phyloP scores from a whole-genome alignment of 345 rosid genomes.

The Noccaea caerulescens region DNA sequence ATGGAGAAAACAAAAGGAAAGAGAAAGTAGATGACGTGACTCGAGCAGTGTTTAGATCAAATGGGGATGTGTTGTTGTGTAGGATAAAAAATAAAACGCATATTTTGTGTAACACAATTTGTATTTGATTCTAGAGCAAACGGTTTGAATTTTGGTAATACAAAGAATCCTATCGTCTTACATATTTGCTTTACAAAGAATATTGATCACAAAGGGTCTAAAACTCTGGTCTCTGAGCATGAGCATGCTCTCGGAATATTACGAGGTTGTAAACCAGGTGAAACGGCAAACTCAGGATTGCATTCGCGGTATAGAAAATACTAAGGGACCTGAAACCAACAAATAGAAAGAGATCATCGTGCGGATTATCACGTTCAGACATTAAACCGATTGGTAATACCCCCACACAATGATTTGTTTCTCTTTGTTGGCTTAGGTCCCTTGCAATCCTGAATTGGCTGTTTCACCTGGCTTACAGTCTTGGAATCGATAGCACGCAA shows the following conservation, averaged over 20 bases:
- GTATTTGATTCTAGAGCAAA: conserved; percentile 9
- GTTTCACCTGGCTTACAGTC: background rate
- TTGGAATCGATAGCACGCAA: background rate
- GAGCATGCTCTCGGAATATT: background rate
- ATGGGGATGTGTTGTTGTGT: conserved; percentile 34
- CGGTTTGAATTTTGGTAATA: conserved; percentile 1
- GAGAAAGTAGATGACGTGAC: background rate
- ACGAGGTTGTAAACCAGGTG: background rate
- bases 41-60: conserved; percentile 25
- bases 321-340: conserved; percentile 8
- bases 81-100: background rate
- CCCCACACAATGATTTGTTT: conserved; percentile 15
- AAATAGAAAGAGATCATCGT: conserved; percentile 16
- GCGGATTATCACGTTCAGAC: conserved; percentile 27
- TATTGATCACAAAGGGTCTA: conserved; percentile 7
- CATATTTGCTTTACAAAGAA: conserved; percentile 16
- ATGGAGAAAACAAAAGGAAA: background rate
- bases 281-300: background rate
- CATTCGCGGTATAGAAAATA: conserved; percentile 1
- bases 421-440: background rate
- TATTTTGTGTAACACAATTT: background rate
- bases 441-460: background rate
- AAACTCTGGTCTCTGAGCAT: conserved; percentile 11
- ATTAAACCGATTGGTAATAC: conserved; percentile 19
- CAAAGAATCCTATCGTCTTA: conserved; percentile 18